Evolutionary conservation across 176 grass and related monocot genomes (phyloP).

Genomic region (Pontederia paniculata): DNA sequence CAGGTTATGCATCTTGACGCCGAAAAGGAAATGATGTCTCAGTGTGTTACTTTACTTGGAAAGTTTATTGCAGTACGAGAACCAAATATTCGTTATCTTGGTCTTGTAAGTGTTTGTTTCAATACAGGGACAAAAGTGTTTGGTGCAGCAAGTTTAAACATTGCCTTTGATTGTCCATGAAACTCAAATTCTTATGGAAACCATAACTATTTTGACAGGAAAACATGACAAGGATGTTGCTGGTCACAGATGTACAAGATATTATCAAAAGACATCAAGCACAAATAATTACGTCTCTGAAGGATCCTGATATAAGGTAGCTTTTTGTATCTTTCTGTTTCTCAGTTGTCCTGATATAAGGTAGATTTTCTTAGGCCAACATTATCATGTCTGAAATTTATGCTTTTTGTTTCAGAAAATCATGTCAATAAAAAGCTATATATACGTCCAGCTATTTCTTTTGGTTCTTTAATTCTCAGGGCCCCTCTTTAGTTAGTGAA

Average conservation of each 20-base stretch:
- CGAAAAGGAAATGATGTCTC: conserved; percentile 99
- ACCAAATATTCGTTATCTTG: conserved; percentile 99
- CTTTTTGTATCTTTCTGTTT: not conserved
- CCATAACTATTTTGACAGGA: conserved; percentile 43
- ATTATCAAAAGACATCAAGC: conserved; percentile 99
- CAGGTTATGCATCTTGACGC: conserved; percentile 99
- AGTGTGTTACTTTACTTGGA: conserved; percentile 94
- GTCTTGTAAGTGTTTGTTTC: conserved; percentile 52
- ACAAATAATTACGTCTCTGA: conserved; percentile 96
- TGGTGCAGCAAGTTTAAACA: too few relatives aligned
- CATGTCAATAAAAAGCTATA: too few relatives aligned
- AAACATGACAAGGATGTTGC: conserved; percentile 95
- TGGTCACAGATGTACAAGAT: conserved; percentile 99
- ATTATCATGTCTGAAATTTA: too few relatives aligned
- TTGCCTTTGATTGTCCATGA: too few relatives aligned
- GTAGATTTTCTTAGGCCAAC: too few relatives aligned
- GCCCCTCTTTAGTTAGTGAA: too few relatives aligned
- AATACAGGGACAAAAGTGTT: not conserved
- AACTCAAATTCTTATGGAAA: not conserved
- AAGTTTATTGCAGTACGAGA: conserved; percentile 99
- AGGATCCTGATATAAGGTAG: conserved; percentile 99
- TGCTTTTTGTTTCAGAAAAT: too few relatives aligned
- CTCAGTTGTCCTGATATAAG: too few relatives aligned
- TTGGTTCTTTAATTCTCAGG: too few relatives aligned
- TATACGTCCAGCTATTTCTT: too few relatives aligned